Percentiles rank a stretch among this genome's conserved stretches.
Conservation (phyloP, 192 early-diverging fungal genomes). For the Coemansia reversa region DNA sequence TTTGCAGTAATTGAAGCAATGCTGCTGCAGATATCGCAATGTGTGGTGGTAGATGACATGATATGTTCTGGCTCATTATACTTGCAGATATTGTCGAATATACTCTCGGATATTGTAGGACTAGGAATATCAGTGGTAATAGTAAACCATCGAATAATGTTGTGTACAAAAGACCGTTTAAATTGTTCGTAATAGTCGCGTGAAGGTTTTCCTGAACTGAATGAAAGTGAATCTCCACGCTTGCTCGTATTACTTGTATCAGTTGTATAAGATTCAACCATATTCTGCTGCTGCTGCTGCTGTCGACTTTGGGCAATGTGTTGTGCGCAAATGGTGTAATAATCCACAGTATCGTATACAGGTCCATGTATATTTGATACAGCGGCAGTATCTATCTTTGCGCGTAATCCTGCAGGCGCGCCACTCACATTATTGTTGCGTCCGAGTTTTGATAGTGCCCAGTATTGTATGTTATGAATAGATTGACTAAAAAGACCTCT, state of each 20-base stretch:
- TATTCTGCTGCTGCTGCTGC: not conserved
- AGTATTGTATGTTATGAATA: slow-evolving; percentile 35
- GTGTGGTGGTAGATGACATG: slow-evolving; percentile 1
- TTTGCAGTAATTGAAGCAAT: not conserved
- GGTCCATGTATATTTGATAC: not conserved
- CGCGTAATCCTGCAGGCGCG: not conserved
- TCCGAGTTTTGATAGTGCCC: slow-evolving; percentile 39
- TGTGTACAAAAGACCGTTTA: slow-evolving; percentile 32
- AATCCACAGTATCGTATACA: not conserved
- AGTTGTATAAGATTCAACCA: not conserved
- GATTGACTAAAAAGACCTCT: slow-evolving; percentile 44
- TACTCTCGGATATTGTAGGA: slow-evolving; percentile 37
- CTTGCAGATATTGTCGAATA: slow-evolving; percentile 32
- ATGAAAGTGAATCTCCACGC: not conserved
- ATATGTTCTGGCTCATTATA: not conserved
- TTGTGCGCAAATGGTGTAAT: too few species aligned
- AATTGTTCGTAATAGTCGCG: slow-evolving; percentile 38
- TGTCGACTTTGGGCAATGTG: not conserved
- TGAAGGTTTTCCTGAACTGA: not conserved
- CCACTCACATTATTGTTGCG: slow-evolving; percentile 14
- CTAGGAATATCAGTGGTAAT: slow-evolving; percentile 51
- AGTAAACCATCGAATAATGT: slow-evolving; percentile 32
- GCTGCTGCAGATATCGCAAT: slow-evolving; percentile 18
- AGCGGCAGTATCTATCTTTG: not conserved
- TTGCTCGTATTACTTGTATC: not conserved